Evolutionary conservation across 192 early-diverging fungal genomes (phyloP).

Genomic region (Dimargaris verticillata): DNA sequence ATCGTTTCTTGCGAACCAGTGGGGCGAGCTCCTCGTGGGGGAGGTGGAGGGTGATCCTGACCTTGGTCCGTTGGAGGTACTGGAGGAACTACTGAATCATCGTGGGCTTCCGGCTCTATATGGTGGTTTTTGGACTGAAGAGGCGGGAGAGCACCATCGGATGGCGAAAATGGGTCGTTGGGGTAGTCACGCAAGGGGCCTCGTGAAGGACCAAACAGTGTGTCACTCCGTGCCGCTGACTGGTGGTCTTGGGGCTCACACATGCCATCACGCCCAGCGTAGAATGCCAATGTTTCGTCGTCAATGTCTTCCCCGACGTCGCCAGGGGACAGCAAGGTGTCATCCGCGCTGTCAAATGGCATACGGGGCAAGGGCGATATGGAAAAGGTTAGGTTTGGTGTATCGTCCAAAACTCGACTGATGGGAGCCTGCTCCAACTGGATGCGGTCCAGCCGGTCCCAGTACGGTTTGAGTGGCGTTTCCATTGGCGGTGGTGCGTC

Average conservation of each 20-base stretch:
- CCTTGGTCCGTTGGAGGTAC: not conserved
- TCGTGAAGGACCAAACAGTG: too few species aligned
- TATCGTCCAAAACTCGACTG: not conserved
- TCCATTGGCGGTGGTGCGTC: not conserved
- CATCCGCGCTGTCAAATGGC: not conserved
- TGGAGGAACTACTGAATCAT: too few species aligned
- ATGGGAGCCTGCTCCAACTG: not conserved
- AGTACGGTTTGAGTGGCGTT: not conserved
- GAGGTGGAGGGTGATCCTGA: not conserved
- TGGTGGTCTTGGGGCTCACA: not conserved
- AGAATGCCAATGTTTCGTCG: not conserved
- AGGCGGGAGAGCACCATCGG: not conserved
- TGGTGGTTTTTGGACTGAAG: too few species aligned
- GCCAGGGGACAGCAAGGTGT: not conserved
- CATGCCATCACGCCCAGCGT: not conserved
- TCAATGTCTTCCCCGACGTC: not conserved
- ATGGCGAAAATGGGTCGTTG: not conserved
- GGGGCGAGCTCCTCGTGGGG: slow-evolving; percentile 8
- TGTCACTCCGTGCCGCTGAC: not conserved
- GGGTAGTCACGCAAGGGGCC: not conserved
- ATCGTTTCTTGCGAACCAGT: slow-evolving; percentile 56
- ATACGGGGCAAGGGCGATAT: not conserved
- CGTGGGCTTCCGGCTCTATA: not conserved
- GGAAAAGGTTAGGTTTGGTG: not conserved
- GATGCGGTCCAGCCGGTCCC: slow-evolving; percentile 8